Evolutionary conservation across 371 early-diverging fungal species (phyloP).

Genomic region (Coelomomyces lativittatus): DNA sequence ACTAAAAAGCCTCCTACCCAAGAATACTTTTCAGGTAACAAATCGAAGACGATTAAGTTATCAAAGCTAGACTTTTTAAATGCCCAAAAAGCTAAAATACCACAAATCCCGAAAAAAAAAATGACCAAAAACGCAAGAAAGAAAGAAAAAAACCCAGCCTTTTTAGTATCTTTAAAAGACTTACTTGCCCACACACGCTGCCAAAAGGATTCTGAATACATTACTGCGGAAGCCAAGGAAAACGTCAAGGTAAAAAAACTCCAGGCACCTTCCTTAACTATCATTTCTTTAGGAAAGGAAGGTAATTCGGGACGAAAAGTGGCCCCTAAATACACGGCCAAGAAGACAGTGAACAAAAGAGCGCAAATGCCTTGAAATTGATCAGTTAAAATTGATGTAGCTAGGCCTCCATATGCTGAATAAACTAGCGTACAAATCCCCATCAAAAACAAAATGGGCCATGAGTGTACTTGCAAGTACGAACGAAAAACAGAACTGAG

Average conservation of each 20-base stretch:
- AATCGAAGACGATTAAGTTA: slow-evolving; percentile 18
- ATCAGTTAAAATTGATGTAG: slow-evolving; percentile 38
- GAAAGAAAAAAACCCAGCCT: slow-evolving; percentile 18
- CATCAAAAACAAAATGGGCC: slow-evolving; percentile 24
- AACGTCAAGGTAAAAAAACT: slow-evolving; percentile 25
- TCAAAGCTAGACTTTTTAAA: slow-evolving; percentile 10
- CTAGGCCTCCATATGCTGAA: slow-evolving; percentile 39
- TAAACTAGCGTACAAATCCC: slow-evolving; percentile 30
- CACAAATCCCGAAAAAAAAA: slow-evolving; percentile 38
- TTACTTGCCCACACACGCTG: slow-evolving; percentile 45
- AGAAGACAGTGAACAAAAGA: slow-evolving; percentile 11
- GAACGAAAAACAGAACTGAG: slow-evolving; percentile 11
- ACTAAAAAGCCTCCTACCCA: slow-evolving; percentile 15
- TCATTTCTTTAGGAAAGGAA: slow-evolving; percentile 10
- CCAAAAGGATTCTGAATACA: slow-evolving; percentile 40
- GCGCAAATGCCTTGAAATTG: slow-evolving; percentile 25
- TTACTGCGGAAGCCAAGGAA: slow-evolving; percentile 22
- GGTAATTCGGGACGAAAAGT: slow-evolving; percentile 16
- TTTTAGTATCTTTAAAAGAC: slow-evolving; percentile 14
- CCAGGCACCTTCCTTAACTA: slow-evolving; percentile 25
- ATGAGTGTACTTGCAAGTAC: slow-evolving; percentile 9
- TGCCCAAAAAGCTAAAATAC: slow-evolving; percentile 28
- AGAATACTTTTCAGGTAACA: slow-evolving; percentile 10
- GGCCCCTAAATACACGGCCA: slow-evolving; percentile 23
- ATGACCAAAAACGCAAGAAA: slow-evolving; percentile 13